A percentile compares a stretch with the other conserved stretches of the same genome.
Evolutionary conservation across 768 basidiomycete genomes (phyloP).

Genomic region (Porphyrellus cyaneotinctus): DNA sequence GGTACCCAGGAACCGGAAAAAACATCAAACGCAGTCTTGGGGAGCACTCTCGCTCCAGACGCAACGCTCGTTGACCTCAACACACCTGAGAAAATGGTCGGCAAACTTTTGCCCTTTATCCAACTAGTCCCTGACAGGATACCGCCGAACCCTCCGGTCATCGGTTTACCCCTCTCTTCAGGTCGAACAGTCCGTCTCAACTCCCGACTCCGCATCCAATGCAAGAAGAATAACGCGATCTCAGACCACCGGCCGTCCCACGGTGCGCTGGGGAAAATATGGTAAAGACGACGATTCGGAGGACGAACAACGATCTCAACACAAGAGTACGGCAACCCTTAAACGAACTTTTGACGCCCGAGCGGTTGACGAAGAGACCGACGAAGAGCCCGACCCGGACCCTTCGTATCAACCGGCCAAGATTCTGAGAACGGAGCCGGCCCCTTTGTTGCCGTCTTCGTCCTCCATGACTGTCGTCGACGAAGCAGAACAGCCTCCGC

Average conservation of each 20-base stretch:
- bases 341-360: constrained; percentile 34
- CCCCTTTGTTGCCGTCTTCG: constrained; percentile 22
- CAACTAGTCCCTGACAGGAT: constrained; percentile 25
- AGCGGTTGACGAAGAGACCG: constrained; percentile 34
- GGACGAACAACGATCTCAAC: constrained; percentile 15
- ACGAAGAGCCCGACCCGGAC: constrained; percentile 28
- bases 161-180: constrained; percentile 20
- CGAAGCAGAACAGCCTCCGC: constrained; percentile 12
- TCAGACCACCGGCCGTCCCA: constrained; percentile 32
- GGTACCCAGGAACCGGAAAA: constrained; percentile 22
- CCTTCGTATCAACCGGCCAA: constrained; percentile 20
- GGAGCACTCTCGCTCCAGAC: constrained; percentile 16
- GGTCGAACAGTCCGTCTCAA: constrained; percentile 18
- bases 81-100: constrained; percentile 28
- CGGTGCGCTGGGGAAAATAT: constrained; percentile 34
- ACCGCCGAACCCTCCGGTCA: constrained; percentile 28
- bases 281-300: constrained; percentile 30
- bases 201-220: constrained; percentile 25
- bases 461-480: constrained; percentile 31
- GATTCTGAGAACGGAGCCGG: constrained; percentile 27
- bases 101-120: constrained; percentile 29
- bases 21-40: constrained; percentile 5
- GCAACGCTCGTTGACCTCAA: constrained; percentile 25
- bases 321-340: constrained; percentile 21
- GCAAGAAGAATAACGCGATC: constrained; percentile 32